These are phyloP conservation scores for Jaltomata sinuosa DNA, from an alignment of 257 asterid species.

Conservation along the genomic window DNA sequence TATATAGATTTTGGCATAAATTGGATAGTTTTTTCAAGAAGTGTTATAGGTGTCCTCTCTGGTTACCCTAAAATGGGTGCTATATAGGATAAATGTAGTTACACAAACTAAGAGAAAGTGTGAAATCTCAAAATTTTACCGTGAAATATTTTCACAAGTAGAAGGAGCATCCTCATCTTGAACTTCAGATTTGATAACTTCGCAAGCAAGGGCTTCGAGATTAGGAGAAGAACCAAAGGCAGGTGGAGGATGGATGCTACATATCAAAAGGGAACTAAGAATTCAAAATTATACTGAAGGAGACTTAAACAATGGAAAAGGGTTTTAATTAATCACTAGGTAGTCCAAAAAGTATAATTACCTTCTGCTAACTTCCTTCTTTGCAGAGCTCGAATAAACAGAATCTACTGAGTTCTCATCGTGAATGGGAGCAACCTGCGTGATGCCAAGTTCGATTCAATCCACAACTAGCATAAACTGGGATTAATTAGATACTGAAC, in stretches of 20 bases:
- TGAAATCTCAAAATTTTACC: constrained; percentile 32
- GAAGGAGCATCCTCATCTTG: constrained; percentile 42
- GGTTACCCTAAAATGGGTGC: not conserved
- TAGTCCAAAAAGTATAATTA: not conserved
- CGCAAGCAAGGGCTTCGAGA: constrained; percentile 93
- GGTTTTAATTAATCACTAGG: not conserved
- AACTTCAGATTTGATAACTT: constrained; percentile 49
- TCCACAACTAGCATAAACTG: constrained; percentile 13
- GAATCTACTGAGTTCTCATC: constrained; percentile 54
- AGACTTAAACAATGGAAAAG: not conserved
- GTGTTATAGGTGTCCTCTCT: not conserved
- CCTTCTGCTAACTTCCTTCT: constrained; percentile 30
- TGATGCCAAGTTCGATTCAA: constrained; percentile 8
- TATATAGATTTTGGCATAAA: not conserved
- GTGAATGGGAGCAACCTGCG: constrained; percentile 56
- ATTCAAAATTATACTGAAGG: not conserved
- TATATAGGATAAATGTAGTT: not conserved
- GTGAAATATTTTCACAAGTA: constrained; percentile 30
- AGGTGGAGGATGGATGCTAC: constrained; percentile 95
- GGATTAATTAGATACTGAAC: not conserved
- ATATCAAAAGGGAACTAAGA: constrained; percentile 3
- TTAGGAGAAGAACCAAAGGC: constrained; percentile 98
- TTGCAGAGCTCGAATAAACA: constrained; percentile 42
- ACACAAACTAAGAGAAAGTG: not conserved
- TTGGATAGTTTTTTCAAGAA: not conserved